Conservation (phyloP, 2,329 filamentous ascomycete genomes). For the Fusarium azukiicola region DNA sequence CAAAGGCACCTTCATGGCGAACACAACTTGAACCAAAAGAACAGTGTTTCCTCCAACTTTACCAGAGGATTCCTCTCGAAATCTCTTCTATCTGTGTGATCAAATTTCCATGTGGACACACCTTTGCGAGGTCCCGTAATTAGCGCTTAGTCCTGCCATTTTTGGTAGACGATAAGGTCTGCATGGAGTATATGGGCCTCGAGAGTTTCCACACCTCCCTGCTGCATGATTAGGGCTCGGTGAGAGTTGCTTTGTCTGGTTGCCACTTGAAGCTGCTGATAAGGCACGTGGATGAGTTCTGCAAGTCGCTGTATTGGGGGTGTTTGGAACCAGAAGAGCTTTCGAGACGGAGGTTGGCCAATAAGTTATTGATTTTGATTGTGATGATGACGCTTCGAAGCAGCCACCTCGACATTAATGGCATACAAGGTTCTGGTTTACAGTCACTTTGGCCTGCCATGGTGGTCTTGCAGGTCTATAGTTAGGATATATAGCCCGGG, state of each 20-base stretch:
- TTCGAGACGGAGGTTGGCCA: not conserved
- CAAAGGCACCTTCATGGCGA: conserved; percentile 47
- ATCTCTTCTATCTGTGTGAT: conserved; percentile 44
- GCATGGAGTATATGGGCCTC: conserved; percentile 37
- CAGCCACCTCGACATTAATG: too few relatives aligned
- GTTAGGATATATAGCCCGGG: too few relatives aligned
- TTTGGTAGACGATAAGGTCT: conserved; percentile 22
- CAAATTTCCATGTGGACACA: conserved; percentile 44
- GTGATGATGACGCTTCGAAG: too few relatives aligned
- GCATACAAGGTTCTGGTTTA: too few relatives aligned
- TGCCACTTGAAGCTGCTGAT: not conserved
- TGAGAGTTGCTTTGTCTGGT: conserved; percentile 19
- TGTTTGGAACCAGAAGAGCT: not conserved
- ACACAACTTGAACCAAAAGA: not conserved
- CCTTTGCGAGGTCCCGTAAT: not conserved
- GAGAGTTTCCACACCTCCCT: conserved; percentile 38
- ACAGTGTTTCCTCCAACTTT: not conserved
- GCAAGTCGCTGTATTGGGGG: not conserved
- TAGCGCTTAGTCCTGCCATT: conserved; percentile 39
- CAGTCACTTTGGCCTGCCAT: too few relatives aligned
- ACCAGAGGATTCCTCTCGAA: conserved; percentile 17
- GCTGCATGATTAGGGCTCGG: conserved; percentile 29
- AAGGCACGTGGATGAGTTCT: conserved; percentile 3
- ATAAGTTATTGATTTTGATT: too few relatives aligned
- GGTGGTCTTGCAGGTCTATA: too few relatives aligned